Percentiles rank a stretch among this genome's conserved stretches.
Conservation (phyloP, 2,329 filamentous ascomycete species). For the Truncatella angustata region DNA sequence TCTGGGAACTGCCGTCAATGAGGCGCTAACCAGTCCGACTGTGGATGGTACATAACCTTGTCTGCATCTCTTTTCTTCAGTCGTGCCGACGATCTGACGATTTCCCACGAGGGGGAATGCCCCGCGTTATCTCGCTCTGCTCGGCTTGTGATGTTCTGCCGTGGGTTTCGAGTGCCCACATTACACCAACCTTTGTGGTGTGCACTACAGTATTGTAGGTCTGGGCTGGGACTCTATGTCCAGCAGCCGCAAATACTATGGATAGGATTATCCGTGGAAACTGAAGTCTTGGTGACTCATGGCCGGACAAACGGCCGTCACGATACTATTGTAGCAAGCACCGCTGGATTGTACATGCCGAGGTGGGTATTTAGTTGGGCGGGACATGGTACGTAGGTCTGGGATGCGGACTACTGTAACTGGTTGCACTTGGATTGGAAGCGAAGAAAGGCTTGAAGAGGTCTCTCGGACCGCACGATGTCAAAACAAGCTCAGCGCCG, state of each 20-base stretch:
- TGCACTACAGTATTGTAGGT: no score
- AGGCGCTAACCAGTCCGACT: background rate
- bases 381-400: no score
- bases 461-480: background rate
- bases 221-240: no score
- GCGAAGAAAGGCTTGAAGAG: background rate
- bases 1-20: background rate
- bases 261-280: background rate
- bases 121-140: background rate
- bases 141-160: background rate
- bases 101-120: background rate
- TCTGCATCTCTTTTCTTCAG: background rate
- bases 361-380: background rate
- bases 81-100: slow-evolving; percentile 4
- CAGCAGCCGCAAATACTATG: background rate
- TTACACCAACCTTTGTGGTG: no score
- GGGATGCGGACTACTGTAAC: background rate
- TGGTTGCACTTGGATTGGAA: background rate
- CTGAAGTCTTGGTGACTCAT: background rate
- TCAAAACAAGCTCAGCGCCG: background rate
- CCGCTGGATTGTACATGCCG: background rate
- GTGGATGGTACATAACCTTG: slow-evolving; percentile 3
- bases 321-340: background rate
- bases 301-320: background rate
- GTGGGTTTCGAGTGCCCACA: no score